A percentile compares a stretch with the other conserved stretches of the same genome.
phyloP scores from a whole-genome alignment of 164 flowering plant genomes.

The Umbilicus rupestris region DNA sequence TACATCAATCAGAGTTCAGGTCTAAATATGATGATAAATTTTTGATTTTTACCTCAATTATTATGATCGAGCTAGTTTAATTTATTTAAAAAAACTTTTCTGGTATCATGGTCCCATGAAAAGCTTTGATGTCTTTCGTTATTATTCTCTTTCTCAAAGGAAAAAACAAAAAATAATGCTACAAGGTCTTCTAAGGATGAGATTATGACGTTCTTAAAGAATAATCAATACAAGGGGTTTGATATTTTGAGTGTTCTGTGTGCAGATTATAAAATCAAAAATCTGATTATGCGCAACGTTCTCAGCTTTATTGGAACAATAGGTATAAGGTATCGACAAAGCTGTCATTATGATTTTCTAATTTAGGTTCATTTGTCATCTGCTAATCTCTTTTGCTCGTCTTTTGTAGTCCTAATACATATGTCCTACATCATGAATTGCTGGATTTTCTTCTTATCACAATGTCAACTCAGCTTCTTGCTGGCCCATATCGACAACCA shows the following conservation, averaged over 20 bases:
- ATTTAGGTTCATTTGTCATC: slow-evolving; percentile 1
- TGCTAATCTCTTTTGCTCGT: slow-evolving; percentile 16
- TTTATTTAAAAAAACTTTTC: neutral
- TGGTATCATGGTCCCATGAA: neutral
- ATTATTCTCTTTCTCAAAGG: neutral
- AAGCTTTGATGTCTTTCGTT: neutral
- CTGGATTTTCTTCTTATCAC: slow-evolving; percentile 80
- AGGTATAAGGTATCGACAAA: slow-evolving; percentile 57
- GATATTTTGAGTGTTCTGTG: slow-evolving; percentile 7
- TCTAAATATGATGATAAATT: too few species aligned
- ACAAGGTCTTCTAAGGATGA: neutral
- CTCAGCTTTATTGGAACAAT: slow-evolving; percentile 63
- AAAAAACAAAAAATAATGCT: neutral
- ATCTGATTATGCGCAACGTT: slow-evolving; percentile 51
- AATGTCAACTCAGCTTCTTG: slow-evolving; percentile 90
- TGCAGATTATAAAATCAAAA: slow-evolving; percentile 56
- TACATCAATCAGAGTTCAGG: neutral
- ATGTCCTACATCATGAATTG: slow-evolving; percentile 74
- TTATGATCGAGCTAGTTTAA: neutral
- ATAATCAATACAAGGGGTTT: neutral
- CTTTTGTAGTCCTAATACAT: slow-evolving; percentile 49
- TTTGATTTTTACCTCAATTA: too few species aligned
- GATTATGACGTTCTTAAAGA: neutral
- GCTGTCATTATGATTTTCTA: slow-evolving; percentile 6
- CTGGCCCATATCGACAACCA: slow-evolving; percentile 81